Conservation (phyloP, 75 land plant species). For the Selaginella moellendorffii region DNA sequence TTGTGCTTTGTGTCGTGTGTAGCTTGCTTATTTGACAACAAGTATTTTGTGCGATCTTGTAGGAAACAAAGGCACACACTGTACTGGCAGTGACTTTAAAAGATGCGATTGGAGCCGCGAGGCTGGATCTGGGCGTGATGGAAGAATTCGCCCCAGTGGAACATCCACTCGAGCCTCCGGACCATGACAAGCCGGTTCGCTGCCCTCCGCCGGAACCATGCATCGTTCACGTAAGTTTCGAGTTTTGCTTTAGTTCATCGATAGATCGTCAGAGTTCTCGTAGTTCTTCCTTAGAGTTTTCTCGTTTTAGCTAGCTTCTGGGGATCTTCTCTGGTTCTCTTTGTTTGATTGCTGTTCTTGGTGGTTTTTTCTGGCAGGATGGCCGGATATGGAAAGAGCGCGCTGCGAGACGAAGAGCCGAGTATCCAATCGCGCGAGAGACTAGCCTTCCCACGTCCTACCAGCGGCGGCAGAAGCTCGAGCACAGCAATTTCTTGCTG, state of each 20-base stretch:
- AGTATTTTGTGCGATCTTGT: too few relatives aligned
- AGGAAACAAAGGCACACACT: too few relatives aligned
- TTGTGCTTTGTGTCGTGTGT: neutral
- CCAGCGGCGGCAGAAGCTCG: constrained; percentile 8
- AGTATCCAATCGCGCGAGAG: constrained; percentile 20
- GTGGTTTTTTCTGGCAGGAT: too few relatives aligned
- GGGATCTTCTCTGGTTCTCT: too few relatives aligned
- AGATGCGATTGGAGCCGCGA: neutral
- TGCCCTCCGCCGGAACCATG: constrained; percentile 90
- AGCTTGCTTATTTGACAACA: too few relatives aligned
- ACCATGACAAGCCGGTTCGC: constrained; percentile 56
- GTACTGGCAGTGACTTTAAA: neutral
- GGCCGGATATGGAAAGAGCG: constrained; percentile 92
- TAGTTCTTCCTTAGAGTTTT: too few relatives aligned
- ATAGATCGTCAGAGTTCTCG: too few relatives aligned
- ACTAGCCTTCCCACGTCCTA: neutral
- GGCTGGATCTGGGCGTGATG: neutral
- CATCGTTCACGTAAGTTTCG: constrained; percentile 61
- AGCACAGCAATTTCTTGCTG: constrained; percentile 17
- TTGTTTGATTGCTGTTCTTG: too few relatives aligned
- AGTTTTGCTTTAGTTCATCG: too few relatives aligned
- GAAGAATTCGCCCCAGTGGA: constrained; percentile 58
- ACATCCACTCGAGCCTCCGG: constrained; percentile 71
- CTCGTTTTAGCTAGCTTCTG: too few relatives aligned
- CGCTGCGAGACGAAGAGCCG: constrained; percentile 24